Base-by-base conservation (phyloP, 345 rosid genomes). In the Clarkia xantiana region DNA sequence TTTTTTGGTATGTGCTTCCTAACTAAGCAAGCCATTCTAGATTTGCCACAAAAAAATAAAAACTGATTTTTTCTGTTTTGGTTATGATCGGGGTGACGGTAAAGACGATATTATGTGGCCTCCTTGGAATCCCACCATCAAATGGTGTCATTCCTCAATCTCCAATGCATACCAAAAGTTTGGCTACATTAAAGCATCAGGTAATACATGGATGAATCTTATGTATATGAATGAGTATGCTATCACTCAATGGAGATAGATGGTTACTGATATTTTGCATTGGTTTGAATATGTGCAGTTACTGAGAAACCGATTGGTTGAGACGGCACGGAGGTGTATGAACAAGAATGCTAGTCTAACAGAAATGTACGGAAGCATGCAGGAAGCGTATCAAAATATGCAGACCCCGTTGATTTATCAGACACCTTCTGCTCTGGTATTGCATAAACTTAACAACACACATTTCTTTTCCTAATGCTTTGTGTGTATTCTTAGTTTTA, bases 1-100 rank as follows among this genome's bases (percentile, higher is more conserved):
- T 43, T 70, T 82, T 65, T 48, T 88, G 94, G 97, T 88, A 49
- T 17, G 55, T 45, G 18, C 18, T 44, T 44, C 18, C 18, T 9
- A 15, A n/a, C n/a, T n/a, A n/a, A n/a, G n/a, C n/a, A 44, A n/a
- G n/a, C 16, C 16, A 9, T 9, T 45, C 20, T 16, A 15, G 6
- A 9, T 15, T 14, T 45, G 48, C n/a, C n/a, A n/a, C n/a, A n/a
- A n/a, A n/a, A n/a, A n/a, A n/a, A n/a, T n/a, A n/a, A n/a, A n/a
- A n/a, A n/a, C n/a, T 13, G 1, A n/a, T 44, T 44, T 44, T 44
- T 15, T 1, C 3, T n/a, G n/a, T 14, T 8, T n/a, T 44, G 16
- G n/a, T 42, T 10, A 42, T 13, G 7, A n/a, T 42, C 12, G 10
- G 45, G 45, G 16, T 18, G 11, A 44, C 6, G 47, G 10, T 10